phyloP scores from a whole-genome alignment of 805 yeast species.

The Saturnispora diversa region DNA sequence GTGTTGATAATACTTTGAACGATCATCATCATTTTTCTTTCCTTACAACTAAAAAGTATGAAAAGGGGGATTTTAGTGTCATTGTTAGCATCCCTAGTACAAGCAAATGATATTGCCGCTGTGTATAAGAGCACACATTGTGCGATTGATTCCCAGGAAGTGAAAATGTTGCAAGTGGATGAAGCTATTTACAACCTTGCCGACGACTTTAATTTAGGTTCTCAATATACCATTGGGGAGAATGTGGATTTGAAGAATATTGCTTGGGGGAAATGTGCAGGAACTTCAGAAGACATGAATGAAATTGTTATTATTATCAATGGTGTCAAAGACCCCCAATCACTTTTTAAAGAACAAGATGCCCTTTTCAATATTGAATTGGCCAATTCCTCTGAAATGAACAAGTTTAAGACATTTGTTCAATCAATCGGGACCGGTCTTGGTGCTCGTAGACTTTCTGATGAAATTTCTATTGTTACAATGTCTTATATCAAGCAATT shows the following conservation, averaged over 20 bases:
- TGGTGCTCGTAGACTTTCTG: slow-evolving; percentile 21
- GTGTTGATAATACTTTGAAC: too few relatives aligned
- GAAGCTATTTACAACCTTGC: slow-evolving; percentile 6
- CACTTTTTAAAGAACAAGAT: slow-evolving; percentile 21
- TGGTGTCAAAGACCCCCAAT: slow-evolving; percentile 34
- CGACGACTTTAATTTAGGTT: slow-evolving; percentile 1
- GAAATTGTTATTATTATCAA: slow-evolving; percentile 33
- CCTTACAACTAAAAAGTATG: neutral
- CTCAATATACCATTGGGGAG: neutral
- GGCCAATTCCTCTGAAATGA: slow-evolving; percentile 19
- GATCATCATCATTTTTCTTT: too few relatives aligned
- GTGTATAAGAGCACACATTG: slow-evolving; percentile 21
- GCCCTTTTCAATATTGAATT: slow-evolving; percentile 21
- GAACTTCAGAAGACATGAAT: neutral
- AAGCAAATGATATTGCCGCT: slow-evolving; percentile 23
- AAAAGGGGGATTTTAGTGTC: neutral
- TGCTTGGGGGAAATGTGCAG: slow-evolving; percentile 16
- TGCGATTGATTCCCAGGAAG: neutral
- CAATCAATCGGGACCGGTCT: slow-evolving; percentile 9
- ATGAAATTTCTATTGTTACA: slow-evolving; percentile 23
- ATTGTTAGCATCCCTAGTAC: slow-evolving; percentile 6
- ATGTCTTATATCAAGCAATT: slow-evolving; percentile 10
- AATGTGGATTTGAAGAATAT: slow-evolving; percentile 12
- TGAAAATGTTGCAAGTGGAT: slow-evolving; percentile 11
- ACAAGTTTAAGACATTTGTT: slow-evolving; percentile 19